Base-by-base conservation (phyloP, 2,329 filamentous ascomycete genomes). In the Plectosphaerella cucumerina region DNA sequence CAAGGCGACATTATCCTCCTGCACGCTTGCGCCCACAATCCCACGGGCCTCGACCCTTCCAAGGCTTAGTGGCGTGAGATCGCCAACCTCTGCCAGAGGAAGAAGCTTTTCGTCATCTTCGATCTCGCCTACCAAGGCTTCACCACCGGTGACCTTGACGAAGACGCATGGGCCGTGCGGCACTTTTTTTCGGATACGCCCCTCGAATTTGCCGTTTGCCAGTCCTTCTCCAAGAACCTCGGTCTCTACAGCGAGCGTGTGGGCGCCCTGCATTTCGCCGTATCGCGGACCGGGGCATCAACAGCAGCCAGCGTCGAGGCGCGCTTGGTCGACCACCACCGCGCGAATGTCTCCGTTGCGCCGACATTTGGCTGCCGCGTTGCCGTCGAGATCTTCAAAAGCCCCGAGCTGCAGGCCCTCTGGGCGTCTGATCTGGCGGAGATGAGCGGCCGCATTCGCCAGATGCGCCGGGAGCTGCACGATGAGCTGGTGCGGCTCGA, bases 51-150 rank as follows among this genome's bases (percentile, higher is more conserved):
- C n/a, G 65, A 68, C 48, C 63, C 59, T 1, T 56, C 53, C 4
- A 53, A 51, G 44, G 59, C 59, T 18, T 62, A 67, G 50, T 68
- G 65, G 65, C 46, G 39, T 14, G 21, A 33, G 1, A 59, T 68
- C 26, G 63, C 63, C 12, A 59, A 60, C n/a, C 22, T 65, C 3
- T 64, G 58, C 53, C 51, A 60, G 52, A 54, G 58, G 45, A 62
- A 60, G 8, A 42, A 53, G 4, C 49, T 68, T 3, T 62, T 67
- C 34, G 59, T 59, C n/a, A 52, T 68, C 48, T 64, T 68, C 44
- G 66, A 68, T 50, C 53, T 50, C 8, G 66, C 66, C 17, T 68
- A 67, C 53, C 65, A 67, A 53, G 66, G 65, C 5, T 65, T 68
- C 51, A 61, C 64, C 2, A 60, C 64, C 2, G 66, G 66, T 6